Base-by-base conservation (phyloP, 495 filamentous ascomycete species). In the Trypethelium eluteriae region DNA sequence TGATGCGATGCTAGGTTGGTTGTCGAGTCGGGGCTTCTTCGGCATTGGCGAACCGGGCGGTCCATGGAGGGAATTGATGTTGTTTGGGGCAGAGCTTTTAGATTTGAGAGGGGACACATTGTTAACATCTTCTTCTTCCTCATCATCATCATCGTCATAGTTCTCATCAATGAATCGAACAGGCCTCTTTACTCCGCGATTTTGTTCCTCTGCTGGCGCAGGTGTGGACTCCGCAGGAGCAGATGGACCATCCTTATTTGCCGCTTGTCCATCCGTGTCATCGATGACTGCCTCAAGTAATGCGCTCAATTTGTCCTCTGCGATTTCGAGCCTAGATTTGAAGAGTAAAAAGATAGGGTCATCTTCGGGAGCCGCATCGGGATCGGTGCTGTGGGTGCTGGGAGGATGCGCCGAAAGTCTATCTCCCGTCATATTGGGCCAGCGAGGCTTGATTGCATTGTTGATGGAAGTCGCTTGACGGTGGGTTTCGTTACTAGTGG, bases 121-220 rank as follows among this genome's bases (percentile, higher is more conserved):
- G 63, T 76, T 71, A 36, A 74, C 72, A 59, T 81, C 78, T 14
- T 83, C 81, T 38, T 87, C 86, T 2, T 87, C 85, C 2, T 90
- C 88, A 53, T 95, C 90, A 64, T 94, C 91, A 61, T 96, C 91
- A 67, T 96, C 90, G 61, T 89, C 90, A 71, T 91, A 91, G 76
- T 94, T 89, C 62, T 95, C 90, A 73, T 89, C 87, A 71, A 96
- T 88, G 62, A 88, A 85, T 44, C 91, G 81, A 47, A 88, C 81
- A 47, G 86, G 70, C 41, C 50, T 62, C 69, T 86, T 89, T 73
- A 59, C 53, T 59, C 53, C 53, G 32, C 53, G 53, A 6, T 59
- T 59, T 36, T 59, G 53, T 7, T 59, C 53, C 18, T 9, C 3
- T 18, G 32, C 53, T 3, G 25, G 25, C 18, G 53, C 53, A 36